A percentile compares a stretch with the other conserved stretches of the same genome.
phyloP scores from a whole-genome alignment of 345 rosid genomes.

The Populus simonii region DNA sequence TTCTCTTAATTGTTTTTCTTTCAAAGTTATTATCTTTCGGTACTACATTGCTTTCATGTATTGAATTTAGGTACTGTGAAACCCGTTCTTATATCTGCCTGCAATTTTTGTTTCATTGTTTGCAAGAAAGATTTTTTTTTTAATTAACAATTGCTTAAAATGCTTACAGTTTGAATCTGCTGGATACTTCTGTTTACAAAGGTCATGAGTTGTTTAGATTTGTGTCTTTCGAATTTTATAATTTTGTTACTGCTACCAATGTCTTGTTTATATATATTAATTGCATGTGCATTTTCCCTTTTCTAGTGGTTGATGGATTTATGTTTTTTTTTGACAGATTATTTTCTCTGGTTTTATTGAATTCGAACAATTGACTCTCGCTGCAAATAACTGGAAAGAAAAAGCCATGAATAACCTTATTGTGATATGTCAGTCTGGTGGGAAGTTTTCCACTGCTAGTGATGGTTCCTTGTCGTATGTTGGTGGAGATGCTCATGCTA shows the following conservation, averaged over 20 bases:
- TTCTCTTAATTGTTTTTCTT: background rate
- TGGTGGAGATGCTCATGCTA: constrained; percentile 33
- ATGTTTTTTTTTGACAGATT: background rate
- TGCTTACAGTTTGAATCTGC: background rate
- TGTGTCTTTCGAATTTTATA: background rate
- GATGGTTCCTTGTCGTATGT: constrained; percentile 22
- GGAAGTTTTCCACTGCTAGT: constrained; percentile 15
- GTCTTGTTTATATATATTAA: background rate
- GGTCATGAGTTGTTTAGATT: background rate
- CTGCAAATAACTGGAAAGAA: background rate
- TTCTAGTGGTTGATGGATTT: background rate
- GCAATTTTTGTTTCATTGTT: background rate
- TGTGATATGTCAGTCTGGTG: constrained; percentile 27
- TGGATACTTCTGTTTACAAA: background rate
- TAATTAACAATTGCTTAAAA: background rate
- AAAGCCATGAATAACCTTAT: constrained; percentile 13
- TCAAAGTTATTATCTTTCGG: background rate
- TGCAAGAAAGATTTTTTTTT: background rate
- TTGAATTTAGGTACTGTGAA: background rate
- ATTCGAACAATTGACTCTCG: background rate
- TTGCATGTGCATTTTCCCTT: background rate
- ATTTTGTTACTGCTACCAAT: background rate
- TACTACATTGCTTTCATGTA: background rate
- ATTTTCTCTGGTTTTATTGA: constrained; percentile 2
- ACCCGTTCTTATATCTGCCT: background rate